phyloP scores from a whole-genome alignment of 2,329 filamentous ascomycete species.

The Gnomoniopsis smithogilvyi region DNA sequence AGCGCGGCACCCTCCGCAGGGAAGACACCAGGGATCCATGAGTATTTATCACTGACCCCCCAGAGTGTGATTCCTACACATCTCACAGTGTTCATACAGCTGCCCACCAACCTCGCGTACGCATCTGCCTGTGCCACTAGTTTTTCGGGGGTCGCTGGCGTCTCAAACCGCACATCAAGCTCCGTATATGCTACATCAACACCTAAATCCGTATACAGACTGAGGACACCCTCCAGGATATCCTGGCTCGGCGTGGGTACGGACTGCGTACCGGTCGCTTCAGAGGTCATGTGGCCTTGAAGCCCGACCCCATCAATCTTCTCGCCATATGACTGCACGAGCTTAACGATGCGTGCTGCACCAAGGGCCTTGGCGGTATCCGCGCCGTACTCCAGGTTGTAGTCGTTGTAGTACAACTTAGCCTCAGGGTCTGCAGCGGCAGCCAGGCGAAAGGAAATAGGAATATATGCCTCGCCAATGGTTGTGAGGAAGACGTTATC shows the following conservation, averaged over 20 bases:
- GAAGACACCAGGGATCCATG: conserved; percentile 35
- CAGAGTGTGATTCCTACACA: conserved; percentile 44
- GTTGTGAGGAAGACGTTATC: conserved; percentile 42
- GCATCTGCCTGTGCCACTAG: conserved; percentile 39
- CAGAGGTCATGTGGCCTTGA: conserved; percentile 48
- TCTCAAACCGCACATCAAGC: conserved; percentile 45
- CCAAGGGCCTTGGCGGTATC: conserved; percentile 27
- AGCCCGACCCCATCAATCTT: conserved; percentile 52
- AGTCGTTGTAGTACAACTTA: conserved; percentile 54
- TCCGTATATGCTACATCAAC: conserved; percentile 51
- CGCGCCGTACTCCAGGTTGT: conserved; percentile 42
- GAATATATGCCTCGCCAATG: conserved; percentile 48
- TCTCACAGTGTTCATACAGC: conserved; percentile 32
- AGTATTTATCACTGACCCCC: conserved; percentile 37
- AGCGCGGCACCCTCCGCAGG: conserved; percentile 37
- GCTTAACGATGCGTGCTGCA: conserved; percentile 29
- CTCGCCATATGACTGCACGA: conserved; percentile 30
- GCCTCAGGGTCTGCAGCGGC: conserved; percentile 41
- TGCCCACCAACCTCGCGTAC: conserved; percentile 38
- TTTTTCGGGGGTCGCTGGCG: conserved; percentile 32
- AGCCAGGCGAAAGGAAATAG: conserved; percentile 46
- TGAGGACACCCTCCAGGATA: conserved; percentile 34
- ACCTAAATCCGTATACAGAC: conserved; percentile 36
- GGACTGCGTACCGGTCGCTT: conserved; percentile 31
- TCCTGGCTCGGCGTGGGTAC: conserved; percentile 21